Percentiles rank a stretch among this genome's conserved stretches.
phyloP scores from a whole-genome alignment of 208 protist species.

The Crithidia sp. region DNA sequence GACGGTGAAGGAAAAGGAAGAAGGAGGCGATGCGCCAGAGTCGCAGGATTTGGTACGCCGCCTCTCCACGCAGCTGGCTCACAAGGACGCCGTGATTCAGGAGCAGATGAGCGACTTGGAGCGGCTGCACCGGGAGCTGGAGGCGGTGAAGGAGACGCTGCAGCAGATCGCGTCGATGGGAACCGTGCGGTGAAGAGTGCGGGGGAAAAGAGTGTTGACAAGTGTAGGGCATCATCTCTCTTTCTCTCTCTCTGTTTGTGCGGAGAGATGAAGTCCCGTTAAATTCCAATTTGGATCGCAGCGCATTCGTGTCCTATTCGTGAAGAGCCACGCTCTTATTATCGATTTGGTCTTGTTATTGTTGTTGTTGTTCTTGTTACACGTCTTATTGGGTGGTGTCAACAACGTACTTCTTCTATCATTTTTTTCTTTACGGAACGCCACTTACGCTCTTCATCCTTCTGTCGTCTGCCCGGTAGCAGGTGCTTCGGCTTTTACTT shows the following conservation, averaged over 20 bases:
- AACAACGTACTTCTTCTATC: too few relatives aligned
- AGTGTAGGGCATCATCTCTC: not conserved
- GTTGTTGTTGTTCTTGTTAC: too few relatives aligned
- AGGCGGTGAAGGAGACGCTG: constrained; percentile 43
- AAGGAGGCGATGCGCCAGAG: not conserved
- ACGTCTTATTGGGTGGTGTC: too few relatives aligned
- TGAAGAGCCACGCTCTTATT: too few relatives aligned
- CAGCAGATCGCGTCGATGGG: constrained; percentile 32
- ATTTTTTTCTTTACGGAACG: too few relatives aligned
- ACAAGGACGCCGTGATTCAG: constrained; percentile 38
- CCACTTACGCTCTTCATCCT: too few relatives aligned
- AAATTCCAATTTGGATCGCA: too few relatives aligned
- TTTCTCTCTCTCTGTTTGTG: not conserved
- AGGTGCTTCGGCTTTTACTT: too few relatives aligned
- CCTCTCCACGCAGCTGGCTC: constrained; percentile 20
- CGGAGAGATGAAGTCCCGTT: too few relatives aligned
- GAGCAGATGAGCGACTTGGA: constrained; percentile 33
- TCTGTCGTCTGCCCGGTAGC: too few relatives aligned
- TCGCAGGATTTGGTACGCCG: constrained; percentile 9
- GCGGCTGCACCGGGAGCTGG: constrained; percentile 42
- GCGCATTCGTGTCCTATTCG: too few relatives aligned
- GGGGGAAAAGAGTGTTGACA: not conserved
- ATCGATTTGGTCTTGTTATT: too few relatives aligned
- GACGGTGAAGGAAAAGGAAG: not conserved
- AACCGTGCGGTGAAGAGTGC: constrained; percentile 1